phyloP scores from a whole-genome alignment of 306 rosid species.

The Malus domestica region DNA sequence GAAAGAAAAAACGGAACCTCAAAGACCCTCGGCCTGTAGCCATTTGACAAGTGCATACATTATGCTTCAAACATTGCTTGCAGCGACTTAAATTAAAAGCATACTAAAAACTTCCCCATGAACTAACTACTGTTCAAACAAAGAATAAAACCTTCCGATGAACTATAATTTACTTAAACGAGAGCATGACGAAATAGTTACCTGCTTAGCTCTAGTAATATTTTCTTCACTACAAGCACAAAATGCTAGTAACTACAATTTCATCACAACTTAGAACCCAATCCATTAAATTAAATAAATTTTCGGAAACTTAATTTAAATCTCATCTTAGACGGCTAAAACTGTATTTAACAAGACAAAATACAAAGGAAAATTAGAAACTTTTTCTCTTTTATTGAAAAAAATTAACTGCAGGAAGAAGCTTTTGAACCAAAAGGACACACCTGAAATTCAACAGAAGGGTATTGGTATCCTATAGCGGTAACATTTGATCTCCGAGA shows the following conservation, averaged over 20 bases:
- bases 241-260: not conserved
- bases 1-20: not conserved
- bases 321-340: not conserved
- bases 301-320: not conserved
- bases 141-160: not conserved
- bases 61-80: not conserved
- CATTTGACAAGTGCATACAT: not conserved
- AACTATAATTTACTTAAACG: not conserved
- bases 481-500: slow-evolving; percentile 22
- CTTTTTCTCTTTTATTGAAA: not conserved
- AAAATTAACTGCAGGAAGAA: not conserved
- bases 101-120: not conserved
- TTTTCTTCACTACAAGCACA: not conserved
- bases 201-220: not conserved
- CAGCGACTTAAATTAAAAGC: not conserved
- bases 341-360: not conserved
- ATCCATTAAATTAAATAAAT: not conserved
- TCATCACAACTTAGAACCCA: not conserved
- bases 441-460: slow-evolving; percentile 52
- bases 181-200: not conserved
- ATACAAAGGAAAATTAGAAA: not conserved
- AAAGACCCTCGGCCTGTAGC: not conserved
- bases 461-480: slow-evolving; percentile 57
- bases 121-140: not conserved
- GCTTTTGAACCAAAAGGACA: slow-evolving; percentile 8